Evolutionary conservation across 495 filamentous ascomycete species (phyloP), one percentile per base, ranked within the genome.

Genomic region (Monascus purpureus): DNA sequence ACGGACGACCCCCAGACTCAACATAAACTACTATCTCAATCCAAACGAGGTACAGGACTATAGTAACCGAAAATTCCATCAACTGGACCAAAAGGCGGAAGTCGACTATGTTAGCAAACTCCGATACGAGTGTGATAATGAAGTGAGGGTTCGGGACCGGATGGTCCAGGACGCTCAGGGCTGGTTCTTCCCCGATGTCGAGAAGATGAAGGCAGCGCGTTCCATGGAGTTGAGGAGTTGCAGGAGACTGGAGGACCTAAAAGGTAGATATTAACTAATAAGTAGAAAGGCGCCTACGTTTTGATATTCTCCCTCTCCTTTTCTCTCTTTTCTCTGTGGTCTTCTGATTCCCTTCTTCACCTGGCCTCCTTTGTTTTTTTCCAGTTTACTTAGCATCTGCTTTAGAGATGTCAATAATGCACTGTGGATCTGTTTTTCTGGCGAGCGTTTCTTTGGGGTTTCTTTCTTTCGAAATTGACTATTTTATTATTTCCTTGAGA

Each of bases 11-110:
- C 67, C 68, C 1, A 64, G 68, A 17, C 60, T 83, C 28, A 73
- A 77, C 29, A 63, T 90, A 30, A 73, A 81, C 28, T 96, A 93
- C 61, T 97, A 65, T 44, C 63, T 96, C 29, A 80, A 88, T 49
- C 87, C 86, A 1, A 39, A 50, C 2, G 87, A 93, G 9, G 67
- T 94, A 11, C 63, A 68, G 13, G 73, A 77, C 14, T 86, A 71
- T 51, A 75, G 61, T 31, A 42, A 63, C 1, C 56, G 68, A 26
- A 75, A 88, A 43, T 68, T 90, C 38, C 53, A 60, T 12, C 68
- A 77, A 42, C 62, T 97, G 8, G 90, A 95, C 46, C 68, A 72
- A 39, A 65, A 59, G 35, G 88, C 82, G 27, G 87, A 95, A 55
- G 52, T 66, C 3, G 68, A 71, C 8, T 83, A 81, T 36, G 66